A percentile compares a stretch with the other conserved stretches of the same genome.
Evolutionary conservation across 257 asterid genomes (phyloP).

Genomic region (Voacanga thouarsii): DNA sequence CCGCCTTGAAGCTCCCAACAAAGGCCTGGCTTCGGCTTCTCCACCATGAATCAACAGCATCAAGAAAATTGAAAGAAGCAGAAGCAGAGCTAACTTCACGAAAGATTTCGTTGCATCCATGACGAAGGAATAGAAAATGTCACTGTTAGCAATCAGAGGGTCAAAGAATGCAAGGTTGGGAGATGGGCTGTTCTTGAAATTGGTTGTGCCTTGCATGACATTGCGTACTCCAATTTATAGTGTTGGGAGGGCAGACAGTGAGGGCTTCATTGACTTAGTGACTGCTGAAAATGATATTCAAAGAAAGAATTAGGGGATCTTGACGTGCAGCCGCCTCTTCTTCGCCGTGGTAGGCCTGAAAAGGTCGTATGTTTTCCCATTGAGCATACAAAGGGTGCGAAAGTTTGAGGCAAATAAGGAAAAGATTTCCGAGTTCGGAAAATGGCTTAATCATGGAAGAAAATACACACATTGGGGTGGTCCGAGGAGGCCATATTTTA

Average conservation of each 20-base stretch:
- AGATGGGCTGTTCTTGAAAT: too few species aligned
- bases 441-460: constrained; percentile 2
- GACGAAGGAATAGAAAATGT: background rate
- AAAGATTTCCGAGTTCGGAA: constrained; percentile 2
- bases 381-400: background rate
- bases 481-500: background rate
- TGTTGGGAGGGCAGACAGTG: background rate
- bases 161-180: background rate
- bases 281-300: background rate
- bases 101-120: background rate
- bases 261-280: background rate
- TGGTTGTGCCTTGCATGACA: background rate
- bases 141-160: background rate
- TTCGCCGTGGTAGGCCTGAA: background rate
- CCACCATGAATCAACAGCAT: background rate
- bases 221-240: background rate
- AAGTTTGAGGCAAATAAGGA: background rate
- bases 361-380: background rate
- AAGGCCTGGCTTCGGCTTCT: background rate
- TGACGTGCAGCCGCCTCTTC: background rate
- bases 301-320: background rate
- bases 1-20: background rate
- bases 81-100: background rate
- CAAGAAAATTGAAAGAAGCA: background rate
- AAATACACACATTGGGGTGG: background rate